Conservation (phyloP, 2,329 filamentous ascomycete genomes). For the Dendrostoma leiphaemia region DNA sequence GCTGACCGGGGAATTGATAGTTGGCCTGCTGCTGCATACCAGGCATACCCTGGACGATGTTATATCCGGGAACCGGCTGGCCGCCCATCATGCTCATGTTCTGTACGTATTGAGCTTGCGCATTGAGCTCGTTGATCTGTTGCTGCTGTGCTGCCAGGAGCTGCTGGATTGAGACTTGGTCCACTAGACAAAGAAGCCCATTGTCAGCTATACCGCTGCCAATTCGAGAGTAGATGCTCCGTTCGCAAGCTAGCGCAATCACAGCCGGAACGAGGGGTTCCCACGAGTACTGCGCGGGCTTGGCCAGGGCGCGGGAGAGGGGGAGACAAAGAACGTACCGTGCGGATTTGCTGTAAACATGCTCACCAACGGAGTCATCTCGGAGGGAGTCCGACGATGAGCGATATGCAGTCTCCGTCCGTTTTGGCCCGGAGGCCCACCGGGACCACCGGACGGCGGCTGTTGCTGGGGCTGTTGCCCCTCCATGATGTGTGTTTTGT, state of each 20-base stretch:
- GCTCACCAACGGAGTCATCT: constrained; percentile 97
- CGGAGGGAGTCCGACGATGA: constrained; percentile 93
- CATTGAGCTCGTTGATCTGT: constrained; percentile 81
- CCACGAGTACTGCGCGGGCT: too few species aligned
- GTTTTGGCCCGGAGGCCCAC: constrained; percentile 72
- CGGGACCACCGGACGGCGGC: constrained; percentile 53
- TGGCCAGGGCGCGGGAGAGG: too few species aligned
- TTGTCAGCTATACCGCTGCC: constrained; percentile 7
- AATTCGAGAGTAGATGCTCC: background rate
- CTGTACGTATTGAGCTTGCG: constrained; percentile 93
- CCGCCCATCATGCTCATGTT: constrained; percentile 94
- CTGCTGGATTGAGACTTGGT: constrained; percentile 90
- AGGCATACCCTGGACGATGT: constrained; percentile 77
- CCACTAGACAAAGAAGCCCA: constrained; percentile 60
- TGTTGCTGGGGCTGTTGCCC: constrained; percentile 52
- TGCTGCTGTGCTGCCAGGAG: constrained; percentile 33
- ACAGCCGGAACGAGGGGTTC: background rate
- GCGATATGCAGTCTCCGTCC: constrained; percentile 95
- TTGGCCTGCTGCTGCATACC: constrained; percentile 76
- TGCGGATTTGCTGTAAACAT: constrained; percentile 64
- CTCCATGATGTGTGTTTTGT: constrained; percentile 52
- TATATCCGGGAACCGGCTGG: constrained; percentile 72
- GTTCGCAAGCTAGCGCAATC: background rate
- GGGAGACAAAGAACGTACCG: constrained; percentile 49
- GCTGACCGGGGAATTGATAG: constrained; percentile 85